Conservation (phyloP, 73 alveolate genomes). For the Stentor coeruleus region DNA sequence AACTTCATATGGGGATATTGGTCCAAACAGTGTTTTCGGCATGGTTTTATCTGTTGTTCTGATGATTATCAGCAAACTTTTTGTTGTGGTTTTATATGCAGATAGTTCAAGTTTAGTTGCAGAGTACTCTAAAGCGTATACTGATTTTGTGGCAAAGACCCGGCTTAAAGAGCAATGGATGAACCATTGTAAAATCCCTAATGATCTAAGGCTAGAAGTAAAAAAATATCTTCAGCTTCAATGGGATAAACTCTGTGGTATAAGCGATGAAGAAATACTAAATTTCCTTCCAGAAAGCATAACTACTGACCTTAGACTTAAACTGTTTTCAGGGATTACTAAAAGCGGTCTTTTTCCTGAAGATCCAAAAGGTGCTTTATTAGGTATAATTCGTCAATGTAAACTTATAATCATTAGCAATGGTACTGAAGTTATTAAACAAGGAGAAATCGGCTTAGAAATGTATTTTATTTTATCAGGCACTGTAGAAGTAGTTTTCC, state of each 20-base stretch:
- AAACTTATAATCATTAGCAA: not conserved
- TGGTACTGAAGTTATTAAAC: not conserved
- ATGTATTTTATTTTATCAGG: not conserved
- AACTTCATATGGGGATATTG: not conserved
- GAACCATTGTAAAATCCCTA: not conserved
- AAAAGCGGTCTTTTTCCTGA: not conserved
- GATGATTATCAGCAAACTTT: not conserved
- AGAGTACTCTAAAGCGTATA: not conserved
- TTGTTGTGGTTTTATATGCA: not conserved
- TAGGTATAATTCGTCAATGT: not conserved
- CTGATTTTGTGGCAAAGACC: not conserved
- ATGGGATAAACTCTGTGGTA: not conserved
- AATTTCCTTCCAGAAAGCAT: not conserved
- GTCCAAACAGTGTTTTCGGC: not conserved
- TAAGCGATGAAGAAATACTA: not conserved
- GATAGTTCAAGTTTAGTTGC: not conserved
- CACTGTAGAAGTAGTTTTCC: not conserved
- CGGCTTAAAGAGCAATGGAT: not conserved
- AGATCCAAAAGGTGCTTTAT: not conserved
- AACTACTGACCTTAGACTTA: not conserved
- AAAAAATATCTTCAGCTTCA: not conserved
- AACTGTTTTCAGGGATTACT: not conserved
- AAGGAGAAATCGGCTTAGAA: slow-evolving; percentile 1
- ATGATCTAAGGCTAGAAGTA: not conserved
- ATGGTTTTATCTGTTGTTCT: not conserved